A percentile compares a stretch with the other conserved stretches of the same genome.
phyloP scores from a whole-genome alignment of 2,329 filamentous ascomycete genomes.

The Plenodomus biglobosus region DNA sequence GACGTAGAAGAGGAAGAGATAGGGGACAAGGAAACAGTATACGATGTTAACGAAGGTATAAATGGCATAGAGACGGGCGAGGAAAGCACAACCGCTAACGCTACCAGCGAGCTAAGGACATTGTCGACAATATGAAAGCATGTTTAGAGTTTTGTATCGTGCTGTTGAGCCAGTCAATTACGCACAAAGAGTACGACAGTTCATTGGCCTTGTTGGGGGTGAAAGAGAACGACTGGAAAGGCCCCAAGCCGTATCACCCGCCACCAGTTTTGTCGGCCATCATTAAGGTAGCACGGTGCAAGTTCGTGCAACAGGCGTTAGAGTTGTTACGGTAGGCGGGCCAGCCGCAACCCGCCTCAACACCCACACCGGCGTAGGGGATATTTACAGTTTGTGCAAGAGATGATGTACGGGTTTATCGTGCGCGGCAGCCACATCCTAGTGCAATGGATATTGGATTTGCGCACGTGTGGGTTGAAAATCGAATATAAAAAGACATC shows the following conservation, averaged over 20 bases:
- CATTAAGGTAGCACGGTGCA: constrained; percentile 21
- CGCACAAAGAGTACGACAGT: constrained; percentile 18
- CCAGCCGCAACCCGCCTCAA: constrained; percentile 1
- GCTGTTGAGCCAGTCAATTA: constrained; percentile 18
- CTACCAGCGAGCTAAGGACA: neutral
- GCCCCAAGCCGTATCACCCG: constrained; percentile 17
- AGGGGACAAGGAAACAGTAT: too few species aligned
- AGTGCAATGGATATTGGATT: constrained; percentile 19
- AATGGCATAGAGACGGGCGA: too few species aligned
- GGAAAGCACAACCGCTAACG: too few species aligned
- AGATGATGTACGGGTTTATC: constrained; percentile 18
- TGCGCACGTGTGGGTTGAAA: constrained; percentile 15
- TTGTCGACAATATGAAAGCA: constrained; percentile 9
- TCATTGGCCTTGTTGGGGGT: constrained; percentile 23
- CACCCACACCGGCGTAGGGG: constrained; percentile 2
- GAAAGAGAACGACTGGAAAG: constrained; percentile 15
- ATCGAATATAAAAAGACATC: constrained; percentile 16
- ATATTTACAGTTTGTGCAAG: constrained; percentile 18
- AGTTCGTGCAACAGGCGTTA: constrained; percentile 22
- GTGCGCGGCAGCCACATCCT: constrained; percentile 11
- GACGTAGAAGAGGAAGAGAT: too few species aligned
- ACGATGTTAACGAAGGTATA: too few species aligned
- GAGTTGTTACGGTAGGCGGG: constrained; percentile 2
- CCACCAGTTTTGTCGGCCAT: constrained; percentile 18
- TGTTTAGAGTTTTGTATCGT: constrained; percentile 23